Evolutionary conservation across 108 stramenopile species (phyloP), one percentile per base, ranked within the genome.

Genomic region (Chaetoceros tenuissimus): DNA sequence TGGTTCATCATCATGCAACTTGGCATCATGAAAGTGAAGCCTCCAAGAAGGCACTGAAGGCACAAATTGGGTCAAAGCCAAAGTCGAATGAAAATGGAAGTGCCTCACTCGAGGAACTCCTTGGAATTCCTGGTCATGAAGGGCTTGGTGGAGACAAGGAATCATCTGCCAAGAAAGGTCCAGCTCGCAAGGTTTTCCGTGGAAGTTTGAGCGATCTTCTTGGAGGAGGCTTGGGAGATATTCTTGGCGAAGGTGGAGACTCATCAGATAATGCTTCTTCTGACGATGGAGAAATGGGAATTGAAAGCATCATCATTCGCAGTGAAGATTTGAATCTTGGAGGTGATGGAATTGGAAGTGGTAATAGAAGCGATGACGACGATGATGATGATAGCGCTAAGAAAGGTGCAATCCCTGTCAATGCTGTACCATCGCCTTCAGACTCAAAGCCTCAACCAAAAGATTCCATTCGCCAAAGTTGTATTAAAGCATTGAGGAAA

Each of bases 1-100:
- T 92, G 75, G 68, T 68, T 13, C 84, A 92, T 69, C 81, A 87
- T 45, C 89, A 92, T 61, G 81, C 85, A 8, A 81, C 81, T 7
- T 92, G 83, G 83, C 89, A 90, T 64, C 74, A 80, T 1, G 83
- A 84, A 47, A 80, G 78, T 52, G 66, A 80, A 10, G 83, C 83
- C 31, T 81, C 83, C 43, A 75, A 79, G 50, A 59, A 60, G 24
- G 88, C 80, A 27, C 57, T 80, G 60, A 71, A 72, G 30, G 60
- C 72, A 0, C 56, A 69, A 34, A 58, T 59, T 18, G 64, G 68
- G 0, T 27, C 2, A 24, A 3, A 20, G 26, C 47, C 58, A 19
- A 45, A 13, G 62, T 53, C 52, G 25, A 45, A 45, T 7, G 7
- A 16, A n/a, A 31, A 46, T 24, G 45, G 20, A 53, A 18, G 53